Evolutionary conservation across 2,329 filamentous ascomycete species (phyloP).

Genomic region (Neoascochyta sp.): DNA sequence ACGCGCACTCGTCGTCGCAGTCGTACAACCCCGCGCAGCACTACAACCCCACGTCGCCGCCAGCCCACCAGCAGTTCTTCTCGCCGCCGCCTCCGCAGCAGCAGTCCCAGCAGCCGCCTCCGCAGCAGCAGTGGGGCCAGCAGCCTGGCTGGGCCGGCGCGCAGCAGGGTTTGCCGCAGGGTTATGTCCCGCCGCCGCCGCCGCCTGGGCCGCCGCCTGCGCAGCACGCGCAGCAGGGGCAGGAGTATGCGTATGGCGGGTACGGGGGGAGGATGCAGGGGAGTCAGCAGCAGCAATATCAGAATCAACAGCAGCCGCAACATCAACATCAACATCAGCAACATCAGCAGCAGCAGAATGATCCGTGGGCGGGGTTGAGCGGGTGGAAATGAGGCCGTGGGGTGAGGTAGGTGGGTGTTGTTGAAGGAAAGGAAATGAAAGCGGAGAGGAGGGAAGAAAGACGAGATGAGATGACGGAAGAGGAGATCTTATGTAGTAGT

Average conservation of each 20-base stretch:
- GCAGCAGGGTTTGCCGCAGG: conserved; percentile 56
- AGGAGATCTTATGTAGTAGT: too few species aligned
- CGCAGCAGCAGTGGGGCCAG: conserved; percentile 43
- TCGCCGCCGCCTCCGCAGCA: conserved; percentile 44
- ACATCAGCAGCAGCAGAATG: conserved; percentile 39
- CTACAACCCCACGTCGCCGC: conserved; percentile 47
- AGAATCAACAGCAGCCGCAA: conserved; percentile 1
- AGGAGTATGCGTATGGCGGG: conserved; percentile 52
- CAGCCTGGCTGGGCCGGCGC: too few species aligned
- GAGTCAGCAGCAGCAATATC: too few species aligned
- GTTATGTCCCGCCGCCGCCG: conserved; percentile 65
- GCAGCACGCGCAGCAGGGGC: conserved; percentile 42
- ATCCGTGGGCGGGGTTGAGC: conserved; percentile 69
- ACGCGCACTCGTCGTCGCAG: conserved; percentile 21
- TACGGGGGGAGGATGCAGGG: conserved; percentile 43
- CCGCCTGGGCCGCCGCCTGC: conserved; percentile 61
- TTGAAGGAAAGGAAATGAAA: too few species aligned
- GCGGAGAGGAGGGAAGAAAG: too few species aligned
- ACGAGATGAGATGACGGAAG: too few species aligned
- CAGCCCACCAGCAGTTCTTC: conserved; percentile 58
- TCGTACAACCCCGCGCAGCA: conserved; percentile 46
- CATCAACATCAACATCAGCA: conserved; percentile 38
- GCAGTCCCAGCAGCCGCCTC: conserved; percentile 53
- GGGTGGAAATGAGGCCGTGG: conserved; percentile 57
- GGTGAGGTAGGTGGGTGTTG: background rate